Conservation (phyloP, 192 early-diverging fungal species). For the Coemansia umbellata region DNA sequence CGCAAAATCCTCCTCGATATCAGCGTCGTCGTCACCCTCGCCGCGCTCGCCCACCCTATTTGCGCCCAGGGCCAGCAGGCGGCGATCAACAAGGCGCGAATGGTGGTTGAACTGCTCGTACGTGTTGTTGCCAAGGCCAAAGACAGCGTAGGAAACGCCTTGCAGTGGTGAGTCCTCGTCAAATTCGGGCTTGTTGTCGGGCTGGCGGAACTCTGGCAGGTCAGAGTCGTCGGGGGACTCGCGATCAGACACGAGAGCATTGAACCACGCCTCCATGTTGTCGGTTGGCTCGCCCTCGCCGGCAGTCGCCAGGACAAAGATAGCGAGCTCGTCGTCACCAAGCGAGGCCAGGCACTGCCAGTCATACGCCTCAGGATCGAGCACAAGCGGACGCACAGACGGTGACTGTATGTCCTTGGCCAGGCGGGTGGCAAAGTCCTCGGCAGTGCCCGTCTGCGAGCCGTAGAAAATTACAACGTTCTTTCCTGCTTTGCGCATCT, state of each 20-base stretch:
- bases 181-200: constrained; percentile 73
- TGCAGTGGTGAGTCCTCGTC: constrained; percentile 70
- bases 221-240: constrained; percentile 62
- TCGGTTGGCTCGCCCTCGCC: constrained; percentile 98
- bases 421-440: constrained; percentile 91
- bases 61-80: constrained; percentile 71
- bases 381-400: constrained; percentile 68
- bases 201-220: constrained; percentile 55
- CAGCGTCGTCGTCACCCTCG: constrained; percentile 96
- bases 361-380: constrained; percentile 92
- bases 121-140: constrained; percentile 55
- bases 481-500: constrained; percentile 56
- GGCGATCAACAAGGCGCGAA: constrained; percentile 62
- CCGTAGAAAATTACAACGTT: constrained; percentile 90
- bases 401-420: constrained; percentile 72
- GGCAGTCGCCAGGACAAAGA: constrained; percentile 95
- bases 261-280: constrained; percentile 93
- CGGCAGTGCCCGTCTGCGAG: constrained; percentile 98
- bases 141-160: constrained; percentile 46
- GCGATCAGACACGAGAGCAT: constrained; percentile 61
- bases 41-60: constrained; percentile 71
- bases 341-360: constrained; percentile 74
- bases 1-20: constrained; percentile 94
- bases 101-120: constrained; percentile 80
- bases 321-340: constrained; percentile 61